Conservation (phyloP, 2,329 filamentous ascomycete genomes). For the Fusarium buxicola region DNA sequence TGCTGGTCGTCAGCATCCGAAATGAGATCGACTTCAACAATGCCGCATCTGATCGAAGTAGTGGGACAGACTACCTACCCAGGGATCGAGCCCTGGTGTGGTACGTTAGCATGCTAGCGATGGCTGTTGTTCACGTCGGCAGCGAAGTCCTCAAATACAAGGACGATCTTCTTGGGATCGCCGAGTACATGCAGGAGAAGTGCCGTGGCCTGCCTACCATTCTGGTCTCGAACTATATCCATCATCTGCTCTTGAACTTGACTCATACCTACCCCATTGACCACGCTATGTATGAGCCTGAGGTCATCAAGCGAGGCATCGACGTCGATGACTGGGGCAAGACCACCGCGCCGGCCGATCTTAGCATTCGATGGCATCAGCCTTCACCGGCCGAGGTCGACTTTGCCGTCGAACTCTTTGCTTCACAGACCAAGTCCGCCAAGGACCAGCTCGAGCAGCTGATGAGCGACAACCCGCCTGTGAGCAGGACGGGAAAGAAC, state of each 20-base stretch:
- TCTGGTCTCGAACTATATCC: conserved; percentile 96
- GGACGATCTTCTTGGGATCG: conserved; percentile 89
- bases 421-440: conserved; percentile 82
- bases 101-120: conserved; percentile 96
- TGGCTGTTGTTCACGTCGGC: conserved; percentile 97
- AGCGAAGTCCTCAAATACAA: conserved; percentile 90
- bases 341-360: conserved; percentile 75
- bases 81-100: conserved; percentile 93
- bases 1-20: conserved; percentile 90
- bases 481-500: conserved; percentile 93
- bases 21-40: conserved; percentile 98
- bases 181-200: conserved; percentile 95
- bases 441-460: conserved; percentile 79
- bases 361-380: conserved; percentile 92
- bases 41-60: conserved; percentile 93
- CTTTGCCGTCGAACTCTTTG: conserved; percentile 90
- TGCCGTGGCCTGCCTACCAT: conserved; percentile 95
- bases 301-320: conserved; percentile 76
- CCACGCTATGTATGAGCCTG: conserved; percentile 86
- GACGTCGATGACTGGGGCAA: conserved; percentile 87
- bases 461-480: conserved; percentile 82
- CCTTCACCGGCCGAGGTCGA: conserved; percentile 83
- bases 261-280: conserved; percentile 95
- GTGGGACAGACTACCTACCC: conserved; percentile 91
- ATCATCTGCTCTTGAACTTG: conserved; percentile 93